Evolutionary conservation across 306 rosid genomes (phyloP).

Genomic region (Glycine soja): DNA sequence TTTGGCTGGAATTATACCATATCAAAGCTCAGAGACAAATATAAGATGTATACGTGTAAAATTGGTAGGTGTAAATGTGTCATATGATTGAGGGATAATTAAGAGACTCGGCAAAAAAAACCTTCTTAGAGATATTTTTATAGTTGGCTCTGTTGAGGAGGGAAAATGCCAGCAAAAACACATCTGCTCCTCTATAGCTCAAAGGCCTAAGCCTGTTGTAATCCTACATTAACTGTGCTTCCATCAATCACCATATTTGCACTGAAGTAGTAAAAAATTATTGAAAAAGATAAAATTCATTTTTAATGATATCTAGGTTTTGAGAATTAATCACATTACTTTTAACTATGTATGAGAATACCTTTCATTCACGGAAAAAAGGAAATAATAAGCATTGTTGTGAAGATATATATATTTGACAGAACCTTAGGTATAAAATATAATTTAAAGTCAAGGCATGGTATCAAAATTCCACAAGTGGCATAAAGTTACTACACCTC

Average conservation of each 20-base stretch:
- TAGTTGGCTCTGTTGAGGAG: slow-evolving; percentile 95
- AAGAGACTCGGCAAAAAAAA: slow-evolving; percentile 32
- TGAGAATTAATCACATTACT: no score
- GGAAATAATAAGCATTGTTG: slow-evolving; percentile 5
- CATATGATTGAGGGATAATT: neutral
- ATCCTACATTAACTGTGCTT: slow-evolving; percentile 88
- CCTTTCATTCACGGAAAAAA: no score
- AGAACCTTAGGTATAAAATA: slow-evolving; percentile 23
- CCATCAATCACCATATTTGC: slow-evolving; percentile 98
- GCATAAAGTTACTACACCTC: slow-evolving; percentile 33
- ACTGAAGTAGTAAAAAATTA: slow-evolving; percentile 92
- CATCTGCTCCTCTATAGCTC: slow-evolving; percentile 97
- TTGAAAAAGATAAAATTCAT: no score
- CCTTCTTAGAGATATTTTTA: slow-evolving; percentile 91
- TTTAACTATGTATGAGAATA: no score
- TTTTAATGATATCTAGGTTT: no score
- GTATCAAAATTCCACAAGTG: slow-evolving; percentile 43
- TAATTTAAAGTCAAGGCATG: slow-evolving; percentile 35
- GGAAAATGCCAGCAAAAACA: slow-evolving; percentile 91
- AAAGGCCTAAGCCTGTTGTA: slow-evolving; percentile 95
- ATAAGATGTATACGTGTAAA: neutral
- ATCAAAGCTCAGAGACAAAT: slow-evolving; percentile 9
- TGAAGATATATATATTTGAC: slow-evolving; percentile 29
- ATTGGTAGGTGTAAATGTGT: neutral
- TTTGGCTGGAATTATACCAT: neutral